Conservation (phyloP, 2,329 filamentous ascomycete species). For the Incumbomyces delicatus region DNA sequence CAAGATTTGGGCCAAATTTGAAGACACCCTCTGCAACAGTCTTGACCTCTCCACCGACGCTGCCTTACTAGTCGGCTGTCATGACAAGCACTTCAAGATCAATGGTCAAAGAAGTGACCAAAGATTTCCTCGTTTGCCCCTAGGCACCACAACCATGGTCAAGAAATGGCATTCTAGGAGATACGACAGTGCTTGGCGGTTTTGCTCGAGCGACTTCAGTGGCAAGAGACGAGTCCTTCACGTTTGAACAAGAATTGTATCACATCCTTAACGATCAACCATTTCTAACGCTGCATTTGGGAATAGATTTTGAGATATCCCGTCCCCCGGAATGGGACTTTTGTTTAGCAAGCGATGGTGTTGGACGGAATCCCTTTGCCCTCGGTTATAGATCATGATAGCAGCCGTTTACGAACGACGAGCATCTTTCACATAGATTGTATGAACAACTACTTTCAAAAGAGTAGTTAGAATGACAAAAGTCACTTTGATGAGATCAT, state of each 20-base stretch:
- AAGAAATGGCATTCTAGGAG: constrained; percentile 15
- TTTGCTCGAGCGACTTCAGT: constrained; percentile 17
- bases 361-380: too few species aligned
- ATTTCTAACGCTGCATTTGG: too few species aligned
- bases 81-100: constrained; percentile 19
- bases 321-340: too few species aligned
- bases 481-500: too few species aligned
- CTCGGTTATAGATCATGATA: too few species aligned
- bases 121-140: constrained; percentile 9
- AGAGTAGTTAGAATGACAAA: too few species aligned
- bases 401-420: too few species aligned
- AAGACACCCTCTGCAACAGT: constrained; percentile 9
- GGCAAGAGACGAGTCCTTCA: constrained; percentile 6
- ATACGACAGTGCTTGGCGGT: constrained; percentile 17
- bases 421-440: too few species aligned
- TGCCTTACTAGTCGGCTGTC: constrained; percentile 17
- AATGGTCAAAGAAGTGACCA: constrained; percentile 7
- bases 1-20: constrained; percentile 18
- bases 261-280: too few species aligned
- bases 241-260: neutral
- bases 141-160: constrained; percentile 11
- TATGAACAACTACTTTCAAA: too few species aligned
- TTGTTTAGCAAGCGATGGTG: too few species aligned
- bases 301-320: too few species aligned
- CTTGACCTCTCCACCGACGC: constrained; percentile 12